Evolutionary conservation across 805 yeast species (phyloP), one percentile per base, ranked within the genome.

Genomic region (Yamadazyma nakazawae): DNA sequence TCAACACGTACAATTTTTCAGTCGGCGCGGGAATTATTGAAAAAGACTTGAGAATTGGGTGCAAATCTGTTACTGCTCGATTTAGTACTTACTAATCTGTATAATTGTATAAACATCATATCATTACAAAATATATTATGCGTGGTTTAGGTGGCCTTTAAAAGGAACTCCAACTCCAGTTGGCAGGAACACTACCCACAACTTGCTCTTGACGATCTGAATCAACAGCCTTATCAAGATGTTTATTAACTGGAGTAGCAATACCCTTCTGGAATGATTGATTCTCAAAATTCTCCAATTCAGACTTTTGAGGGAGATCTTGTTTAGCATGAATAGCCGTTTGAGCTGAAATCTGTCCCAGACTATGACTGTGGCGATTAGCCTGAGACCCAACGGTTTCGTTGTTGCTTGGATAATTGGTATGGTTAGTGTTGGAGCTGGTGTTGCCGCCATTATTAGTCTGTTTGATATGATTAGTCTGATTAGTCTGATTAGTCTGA

Each of bases 151-250:
- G 4, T 5, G n/a, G 9, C 5, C 9, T 9, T 34, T 28, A 45
- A 18, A 45, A 45, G 4, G 43, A 39, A 19, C 47, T 45, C 91
- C 91, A 84, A 56, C 80, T 81, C 90, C 90, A 84, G 60, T 84
- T 86, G 14, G 84, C 88, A 12, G 89, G 89, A 9, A 84, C 75
- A 35, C 72, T 65, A n/a, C 76, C 76, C 18, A 62, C 75, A 37
- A 62, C 41, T 45, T 62, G 71, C 16, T 67, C 81, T 36, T 19
- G 36, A 13, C 37, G 16, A 12, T 34, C 44, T 69, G 68, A 2
- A 78, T 79, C 45, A 25, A 42, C 24, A 16, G 42, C 37, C 7
- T 34, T 24, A 19, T 40, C 28, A 14, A 40, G 21, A 17, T 40
- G 43, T 28, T 40, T 40, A n/a, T 40, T 40, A 13, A 26, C 21